These are phyloP conservation scores for Pseudogymnoascus sp. DNA, from an alignment of 2,329 filamentous ascomycete genomes.

Conservation along the genomic window DNA sequence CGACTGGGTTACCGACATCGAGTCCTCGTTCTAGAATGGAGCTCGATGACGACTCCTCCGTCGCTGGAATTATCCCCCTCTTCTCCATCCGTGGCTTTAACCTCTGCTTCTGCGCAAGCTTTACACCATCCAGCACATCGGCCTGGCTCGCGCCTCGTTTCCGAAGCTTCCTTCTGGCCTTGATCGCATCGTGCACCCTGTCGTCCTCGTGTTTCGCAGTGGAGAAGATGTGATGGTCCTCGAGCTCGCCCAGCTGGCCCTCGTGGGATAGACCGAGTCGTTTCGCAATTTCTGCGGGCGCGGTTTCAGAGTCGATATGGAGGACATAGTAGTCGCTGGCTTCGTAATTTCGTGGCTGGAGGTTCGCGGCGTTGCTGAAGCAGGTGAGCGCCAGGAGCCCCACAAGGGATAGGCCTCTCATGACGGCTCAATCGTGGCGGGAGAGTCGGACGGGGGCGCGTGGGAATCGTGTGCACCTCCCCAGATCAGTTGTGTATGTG, in stretches of 20 bases:
- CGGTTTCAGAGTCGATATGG: slow-evolving; percentile 60
- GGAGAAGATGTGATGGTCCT: slow-evolving; percentile 79
- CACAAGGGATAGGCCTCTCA: slow-evolving; percentile 40
- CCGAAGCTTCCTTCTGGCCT: slow-evolving; percentile 46
- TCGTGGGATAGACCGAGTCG: slow-evolving; percentile 72
- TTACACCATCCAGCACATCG: slow-evolving; percentile 64
- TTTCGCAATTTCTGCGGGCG: slow-evolving; percentile 62
- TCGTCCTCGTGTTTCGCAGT: slow-evolving; percentile 55
- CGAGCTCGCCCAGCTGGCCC: slow-evolving; percentile 69
- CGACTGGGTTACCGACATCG: slow-evolving; percentile 27
- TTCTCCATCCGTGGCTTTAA: slow-evolving; percentile 55
- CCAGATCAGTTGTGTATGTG: background rate
- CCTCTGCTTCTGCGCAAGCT: slow-evolving; percentile 72
- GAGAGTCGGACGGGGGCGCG: background rate
- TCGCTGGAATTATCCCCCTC: slow-evolving; percentile 26
- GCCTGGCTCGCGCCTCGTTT: slow-evolving; percentile 47
- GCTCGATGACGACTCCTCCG: slow-evolving; percentile 15
- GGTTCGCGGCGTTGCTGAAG: slow-evolving; percentile 37
- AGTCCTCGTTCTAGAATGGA: slow-evolving; percentile 19
- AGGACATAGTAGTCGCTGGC: slow-evolving; percentile 89
- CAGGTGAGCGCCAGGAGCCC: slow-evolving; percentile 46
- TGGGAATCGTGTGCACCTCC: background rate
- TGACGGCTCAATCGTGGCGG: slow-evolving; percentile 17
- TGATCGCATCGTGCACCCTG: slow-evolving; percentile 47
- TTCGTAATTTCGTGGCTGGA: slow-evolving; percentile 62